These are phyloP conservation scores for Escovopsis sp. DNA, from an alignment of 2,329 filamentous ascomycete genomes.

Conservation along the genomic window DNA sequence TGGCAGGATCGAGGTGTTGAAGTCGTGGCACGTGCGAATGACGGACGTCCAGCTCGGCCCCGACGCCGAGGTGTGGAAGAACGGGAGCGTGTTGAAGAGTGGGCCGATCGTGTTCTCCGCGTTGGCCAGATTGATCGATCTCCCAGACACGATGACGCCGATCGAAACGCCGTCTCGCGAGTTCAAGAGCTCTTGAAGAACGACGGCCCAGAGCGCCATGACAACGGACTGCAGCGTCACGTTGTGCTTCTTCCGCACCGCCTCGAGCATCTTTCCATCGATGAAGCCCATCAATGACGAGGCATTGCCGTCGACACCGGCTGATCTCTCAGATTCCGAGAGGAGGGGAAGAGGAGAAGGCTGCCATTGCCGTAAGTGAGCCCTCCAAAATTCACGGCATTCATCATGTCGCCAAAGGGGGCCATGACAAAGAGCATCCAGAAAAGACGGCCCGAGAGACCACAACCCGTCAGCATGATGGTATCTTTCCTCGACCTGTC, in stretches of 20 bases:
- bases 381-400: constrained; percentile 50
- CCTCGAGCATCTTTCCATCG: constrained; percentile 30
- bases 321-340: neutral
- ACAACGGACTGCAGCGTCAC: constrained; percentile 69
- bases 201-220: constrained; percentile 58
- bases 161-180: constrained; percentile 32
- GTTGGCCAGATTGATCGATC: constrained; percentile 51
- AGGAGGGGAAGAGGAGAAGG: constrained; percentile 7
- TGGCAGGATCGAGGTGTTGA: constrained; percentile 50
- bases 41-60: constrained; percentile 43
- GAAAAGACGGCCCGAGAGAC: constrained; percentile 38
- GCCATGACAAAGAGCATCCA: constrained; percentile 53
- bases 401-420: constrained; percentile 38
- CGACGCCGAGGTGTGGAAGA: constrained; percentile 32
- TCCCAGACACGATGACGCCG: constrained; percentile 67
- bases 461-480: neutral
- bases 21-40: constrained; percentile 51
- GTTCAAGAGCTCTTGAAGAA: constrained; percentile 37
- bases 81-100: constrained; percentile 81
- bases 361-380: constrained; percentile 30
- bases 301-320: neutral
- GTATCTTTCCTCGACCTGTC: constrained; percentile 29
- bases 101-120: constrained; percentile 62
- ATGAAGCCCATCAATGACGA: constrained; percentile 13
- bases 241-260: constrained; percentile 41